phyloP scores from a whole-genome alignment of 495 filamentous ascomycete genomes.

The Penicillium cinerascens region DNA sequence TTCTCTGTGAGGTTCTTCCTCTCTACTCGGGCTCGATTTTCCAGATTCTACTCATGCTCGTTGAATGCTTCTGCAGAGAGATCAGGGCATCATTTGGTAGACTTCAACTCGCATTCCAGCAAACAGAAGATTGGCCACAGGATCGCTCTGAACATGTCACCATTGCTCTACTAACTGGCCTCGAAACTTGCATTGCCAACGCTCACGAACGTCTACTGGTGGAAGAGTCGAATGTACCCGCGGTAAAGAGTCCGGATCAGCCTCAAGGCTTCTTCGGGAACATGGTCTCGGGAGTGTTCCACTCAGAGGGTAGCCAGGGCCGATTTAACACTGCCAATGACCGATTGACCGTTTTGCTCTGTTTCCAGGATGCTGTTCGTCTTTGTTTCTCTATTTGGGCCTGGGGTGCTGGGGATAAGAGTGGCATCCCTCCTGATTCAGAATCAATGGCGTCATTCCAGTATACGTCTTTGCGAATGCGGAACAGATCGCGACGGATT shows the following conservation, averaged over 20 bases:
- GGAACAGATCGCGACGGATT: constrained; percentile 80
- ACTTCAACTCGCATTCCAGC: constrained; percentile 46
- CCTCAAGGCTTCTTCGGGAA: constrained; percentile 92
- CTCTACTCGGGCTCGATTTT: constrained; percentile 80
- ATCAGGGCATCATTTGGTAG: constrained; percentile 67
- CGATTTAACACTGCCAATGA: constrained; percentile 85
- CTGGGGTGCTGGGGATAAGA: constrained; percentile 70
- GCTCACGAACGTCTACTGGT: constrained; percentile 79
- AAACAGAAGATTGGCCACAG: constrained; percentile 42
- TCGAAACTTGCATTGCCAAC: constrained; percentile 84
- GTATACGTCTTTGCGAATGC: constrained; percentile 83
- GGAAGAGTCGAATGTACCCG: constrained; percentile 66
- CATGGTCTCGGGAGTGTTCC: constrained; percentile 92
- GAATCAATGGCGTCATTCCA: constrained; percentile 78
- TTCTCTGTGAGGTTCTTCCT: constrained; percentile 81
- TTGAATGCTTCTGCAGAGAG: constrained; percentile 80
- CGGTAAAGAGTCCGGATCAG: constrained; percentile 76
- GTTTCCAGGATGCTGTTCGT: constrained; percentile 91
- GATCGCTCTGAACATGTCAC: constrained; percentile 45
- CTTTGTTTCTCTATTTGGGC: constrained; percentile 94
- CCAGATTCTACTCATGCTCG: constrained; percentile 82
- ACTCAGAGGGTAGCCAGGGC: constrained; percentile 69
- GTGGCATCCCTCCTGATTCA: constrained; percentile 54
- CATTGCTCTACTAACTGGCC: constrained; percentile 77
- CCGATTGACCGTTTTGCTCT: constrained; percentile 86